Percentiles rank a stretch among this genome's conserved stretches.
Conservation (phyloP, 306 rosid species). For the Dalbergia oliveri region DNA sequence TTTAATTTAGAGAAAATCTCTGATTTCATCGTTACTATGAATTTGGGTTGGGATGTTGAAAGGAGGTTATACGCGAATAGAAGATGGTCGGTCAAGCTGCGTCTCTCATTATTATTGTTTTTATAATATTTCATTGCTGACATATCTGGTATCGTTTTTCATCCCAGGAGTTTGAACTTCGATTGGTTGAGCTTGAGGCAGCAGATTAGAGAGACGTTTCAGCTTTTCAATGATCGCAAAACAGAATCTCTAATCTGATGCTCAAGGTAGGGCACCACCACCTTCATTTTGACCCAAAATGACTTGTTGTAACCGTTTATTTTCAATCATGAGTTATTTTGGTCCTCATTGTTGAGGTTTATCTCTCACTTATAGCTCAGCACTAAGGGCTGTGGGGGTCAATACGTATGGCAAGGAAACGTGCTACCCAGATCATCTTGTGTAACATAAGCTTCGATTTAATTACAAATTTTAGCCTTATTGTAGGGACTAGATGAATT, state of each 20-base stretch:
- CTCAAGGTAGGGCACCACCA: slow-evolving; percentile 41
- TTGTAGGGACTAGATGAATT: slow-evolving; percentile 3
- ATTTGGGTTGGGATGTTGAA: background rate
- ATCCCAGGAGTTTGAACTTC: slow-evolving; percentile 50
- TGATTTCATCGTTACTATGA: slow-evolving; percentile 2
- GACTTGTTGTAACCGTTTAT: slow-evolving; percentile 47
- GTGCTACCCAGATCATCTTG: slow-evolving; percentile 28
- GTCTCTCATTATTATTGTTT: background rate
- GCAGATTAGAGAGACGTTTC: slow-evolving; percentile 19
- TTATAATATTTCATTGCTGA: slow-evolving; percentile 31
- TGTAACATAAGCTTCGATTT: slow-evolving; percentile 47
- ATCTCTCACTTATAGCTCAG: slow-evolving; percentile 39
- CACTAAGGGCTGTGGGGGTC: slow-evolving; percentile 24
- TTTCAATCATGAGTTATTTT: slow-evolving; percentile 42
- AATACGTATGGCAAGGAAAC: slow-evolving; percentile 20
- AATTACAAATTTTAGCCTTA: slow-evolving; percentile 45
- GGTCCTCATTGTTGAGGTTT: slow-evolving; percentile 44
- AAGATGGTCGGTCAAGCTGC: background rate
- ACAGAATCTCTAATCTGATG: slow-evolving; percentile 43
- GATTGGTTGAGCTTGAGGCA: slow-evolving; percentile 35
- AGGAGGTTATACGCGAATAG: background rate
- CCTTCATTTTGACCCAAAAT: slow-evolving; percentile 45
- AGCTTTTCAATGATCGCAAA: slow-evolving; percentile 32
- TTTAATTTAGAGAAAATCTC: background rate
- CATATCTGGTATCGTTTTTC: slow-evolving; percentile 20